Conservation (phyloP, 495 filamentous ascomycete species). For the Lindgomyces ingoldianus region DNA sequence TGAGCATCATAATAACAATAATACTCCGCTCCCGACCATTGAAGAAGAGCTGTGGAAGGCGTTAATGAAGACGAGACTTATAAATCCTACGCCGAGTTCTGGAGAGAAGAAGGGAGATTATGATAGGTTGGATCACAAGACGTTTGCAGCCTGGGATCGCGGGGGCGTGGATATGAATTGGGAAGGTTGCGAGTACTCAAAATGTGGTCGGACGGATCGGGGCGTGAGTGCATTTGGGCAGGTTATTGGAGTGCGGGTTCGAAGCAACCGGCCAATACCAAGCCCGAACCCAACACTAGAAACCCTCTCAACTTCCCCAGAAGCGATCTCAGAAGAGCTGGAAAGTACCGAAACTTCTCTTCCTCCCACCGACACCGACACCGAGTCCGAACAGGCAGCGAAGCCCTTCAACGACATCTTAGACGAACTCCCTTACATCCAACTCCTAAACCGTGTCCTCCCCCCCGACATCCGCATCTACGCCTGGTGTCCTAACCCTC, state of each 20-base stretch:
- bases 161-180: constrained; percentile 60
- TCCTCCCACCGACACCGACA: not conserved
- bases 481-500: constrained; percentile 87
- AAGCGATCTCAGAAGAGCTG: not conserved
- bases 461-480: constrained; percentile 86
- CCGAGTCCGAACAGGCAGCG: constrained; percentile 5
- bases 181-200: constrained; percentile 82
- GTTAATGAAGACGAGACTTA: constrained; percentile 72
- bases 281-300: constrained; percentile 7
- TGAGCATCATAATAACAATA: constrained; percentile 71
- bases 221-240: constrained; percentile 98
- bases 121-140: constrained; percentile 41
- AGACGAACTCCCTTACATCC: constrained; percentile 82
- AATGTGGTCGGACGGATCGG: constrained; percentile 88
- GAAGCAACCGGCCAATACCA: constrained; percentile 68
- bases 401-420: constrained; percentile 68
- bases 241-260: constrained; percentile 78
- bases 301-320: not conserved
- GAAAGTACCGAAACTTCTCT: not conserved
- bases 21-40: constrained; percentile 71
- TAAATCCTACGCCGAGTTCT: constrained; percentile 58
- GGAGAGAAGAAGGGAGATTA: constrained; percentile 45
- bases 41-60: constrained; percentile 94
- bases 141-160: constrained; percentile 31
- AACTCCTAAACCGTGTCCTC: constrained; percentile 79